Conservation (phyloP, 768 basidiomycete species). For the Candolleomyces efflorescens region DNA sequence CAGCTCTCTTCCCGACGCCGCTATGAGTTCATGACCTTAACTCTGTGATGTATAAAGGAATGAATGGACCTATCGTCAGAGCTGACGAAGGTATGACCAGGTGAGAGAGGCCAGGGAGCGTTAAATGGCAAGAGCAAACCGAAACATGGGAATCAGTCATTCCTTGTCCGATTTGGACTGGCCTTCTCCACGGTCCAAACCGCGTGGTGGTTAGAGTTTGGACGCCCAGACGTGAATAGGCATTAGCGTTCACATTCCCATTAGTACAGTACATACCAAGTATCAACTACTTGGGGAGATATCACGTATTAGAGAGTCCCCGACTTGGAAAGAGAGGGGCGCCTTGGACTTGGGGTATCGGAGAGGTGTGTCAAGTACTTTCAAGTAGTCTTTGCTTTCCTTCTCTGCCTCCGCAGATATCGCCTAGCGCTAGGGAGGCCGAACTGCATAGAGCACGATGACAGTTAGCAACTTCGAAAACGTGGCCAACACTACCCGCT, state of each 20-base stretch:
- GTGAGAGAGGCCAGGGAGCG: no score
- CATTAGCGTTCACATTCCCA: no score
- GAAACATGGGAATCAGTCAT: not conserved
- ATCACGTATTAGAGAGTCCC: no score
- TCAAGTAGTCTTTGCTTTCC: conserved; percentile 8
- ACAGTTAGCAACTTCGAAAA: not conserved
- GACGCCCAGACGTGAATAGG: no score
- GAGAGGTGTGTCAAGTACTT: not conserved
- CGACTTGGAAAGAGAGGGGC: not conserved
- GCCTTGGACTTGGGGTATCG: no score
- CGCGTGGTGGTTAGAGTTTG: not conserved
- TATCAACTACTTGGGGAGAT: no score
- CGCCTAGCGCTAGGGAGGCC: conserved; percentile 6
- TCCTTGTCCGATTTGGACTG: not conserved
- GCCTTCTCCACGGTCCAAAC: not conserved
- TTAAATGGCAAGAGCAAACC: not conserved
- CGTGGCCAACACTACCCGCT: not conserved
- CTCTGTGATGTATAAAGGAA: no score
- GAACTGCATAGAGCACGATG: conserved; percentile 7
- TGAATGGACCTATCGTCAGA: no score
- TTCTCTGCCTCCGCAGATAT: conserved; percentile 8
- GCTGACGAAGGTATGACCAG: no score
- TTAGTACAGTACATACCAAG: no score
- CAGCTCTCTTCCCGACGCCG: no score
- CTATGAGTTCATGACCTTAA: no score